These are phyloP conservation scores for Trichoderma erinaceum DNA, from an alignment of 495 filamentous ascomycete species.

Conservation along the genomic window DNA sequence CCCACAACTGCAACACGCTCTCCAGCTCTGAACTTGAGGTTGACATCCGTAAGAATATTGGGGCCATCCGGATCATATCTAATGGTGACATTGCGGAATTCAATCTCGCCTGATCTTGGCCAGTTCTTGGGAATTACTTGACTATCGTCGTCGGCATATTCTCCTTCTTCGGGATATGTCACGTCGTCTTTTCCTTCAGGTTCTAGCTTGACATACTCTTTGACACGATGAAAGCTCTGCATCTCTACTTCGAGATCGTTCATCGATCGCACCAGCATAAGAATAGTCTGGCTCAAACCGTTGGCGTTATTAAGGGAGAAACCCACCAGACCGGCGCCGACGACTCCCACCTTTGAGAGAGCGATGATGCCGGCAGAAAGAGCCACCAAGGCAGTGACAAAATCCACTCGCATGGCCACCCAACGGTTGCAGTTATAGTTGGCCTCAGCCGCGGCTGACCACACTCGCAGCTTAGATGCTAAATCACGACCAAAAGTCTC, in stretches of 20 bases:
- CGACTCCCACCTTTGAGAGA: slow-evolving; percentile 32
- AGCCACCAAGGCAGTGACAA: slow-evolving; percentile 42
- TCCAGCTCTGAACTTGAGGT: slow-evolving; percentile 45
- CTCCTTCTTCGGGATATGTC: slow-evolving; percentile 20
- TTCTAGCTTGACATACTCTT: slow-evolving; percentile 40
- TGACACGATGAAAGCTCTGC: slow-evolving; percentile 44
- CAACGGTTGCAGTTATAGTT: slow-evolving; percentile 47
- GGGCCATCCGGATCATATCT: slow-evolving; percentile 42
- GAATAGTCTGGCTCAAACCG: slow-evolving; percentile 41
- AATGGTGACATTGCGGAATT: slow-evolving; percentile 45
- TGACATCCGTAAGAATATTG: slow-evolving; percentile 46
- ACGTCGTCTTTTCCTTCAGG: slow-evolving; percentile 38
- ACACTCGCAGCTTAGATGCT: slow-evolving; percentile 36
- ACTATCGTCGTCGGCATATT: slow-evolving; percentile 25
- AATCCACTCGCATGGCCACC: slow-evolving; percentile 43
- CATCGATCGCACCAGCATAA: slow-evolving; percentile 39
- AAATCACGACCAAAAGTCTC: slow-evolving; percentile 36
- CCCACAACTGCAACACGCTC: slow-evolving; percentile 52
- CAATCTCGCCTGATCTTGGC: slow-evolving; percentile 42
- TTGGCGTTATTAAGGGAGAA: slow-evolving; percentile 46
- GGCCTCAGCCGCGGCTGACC: slow-evolving; percentile 36
- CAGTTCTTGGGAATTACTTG: slow-evolving; percentile 35
- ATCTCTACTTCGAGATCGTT: slow-evolving; percentile 47
- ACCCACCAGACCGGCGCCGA: slow-evolving; percentile 42
- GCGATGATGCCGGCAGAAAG: slow-evolving; percentile 42